Evolutionary conservation across 2,329 filamentous ascomycete species (phyloP).

Genomic region (Stachybotrys elegans): DNA sequence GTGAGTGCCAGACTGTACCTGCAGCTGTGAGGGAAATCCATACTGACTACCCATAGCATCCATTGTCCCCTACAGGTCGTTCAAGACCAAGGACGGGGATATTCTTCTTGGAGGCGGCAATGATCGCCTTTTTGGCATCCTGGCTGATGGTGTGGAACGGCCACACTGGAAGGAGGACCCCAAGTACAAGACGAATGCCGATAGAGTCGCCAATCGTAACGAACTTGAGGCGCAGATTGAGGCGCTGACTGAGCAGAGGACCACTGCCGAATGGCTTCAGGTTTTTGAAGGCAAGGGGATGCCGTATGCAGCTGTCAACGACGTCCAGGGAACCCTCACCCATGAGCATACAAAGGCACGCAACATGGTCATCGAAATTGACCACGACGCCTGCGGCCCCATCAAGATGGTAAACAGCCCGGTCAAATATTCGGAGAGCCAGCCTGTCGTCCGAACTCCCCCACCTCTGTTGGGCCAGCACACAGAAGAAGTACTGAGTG

Average conservation of each 20-base stretch:
- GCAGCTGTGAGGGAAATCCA: background rate
- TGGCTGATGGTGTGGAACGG: slow-evolving; percentile 55
- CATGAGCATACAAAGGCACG: slow-evolving; percentile 82
- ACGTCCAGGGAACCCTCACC: slow-evolving; percentile 77
- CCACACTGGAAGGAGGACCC: slow-evolving; percentile 57
- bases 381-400: slow-evolving; percentile 76
- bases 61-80: slow-evolving; percentile 92
- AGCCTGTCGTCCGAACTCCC: slow-evolving; percentile 67
- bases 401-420: slow-evolving; percentile 92
- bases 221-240: slow-evolving; percentile 79
- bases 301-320: slow-evolving; percentile 91
- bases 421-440: slow-evolving; percentile 85
- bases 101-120: slow-evolving; percentile 70
- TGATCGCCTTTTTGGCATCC: slow-evolving; percentile 60
- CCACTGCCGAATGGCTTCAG: slow-evolving; percentile 82
- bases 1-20: slow-evolving; percentile 39
- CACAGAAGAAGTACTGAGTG: slow-evolving; percentile 68
- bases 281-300: slow-evolving; percentile 86
- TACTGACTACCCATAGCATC: slow-evolving; percentile 53
- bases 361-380: slow-evolving; percentile 83
- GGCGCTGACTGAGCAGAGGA: slow-evolving; percentile 65
- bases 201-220: slow-evolving; percentile 64
- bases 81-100: slow-evolving; percentile 66
- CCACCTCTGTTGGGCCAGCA: slow-evolving; percentile 87
- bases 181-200: slow-evolving; percentile 56